phyloP scores from a whole-genome alignment of 306 rosid genomes.

The Cucurbita ficifolia region DNA sequence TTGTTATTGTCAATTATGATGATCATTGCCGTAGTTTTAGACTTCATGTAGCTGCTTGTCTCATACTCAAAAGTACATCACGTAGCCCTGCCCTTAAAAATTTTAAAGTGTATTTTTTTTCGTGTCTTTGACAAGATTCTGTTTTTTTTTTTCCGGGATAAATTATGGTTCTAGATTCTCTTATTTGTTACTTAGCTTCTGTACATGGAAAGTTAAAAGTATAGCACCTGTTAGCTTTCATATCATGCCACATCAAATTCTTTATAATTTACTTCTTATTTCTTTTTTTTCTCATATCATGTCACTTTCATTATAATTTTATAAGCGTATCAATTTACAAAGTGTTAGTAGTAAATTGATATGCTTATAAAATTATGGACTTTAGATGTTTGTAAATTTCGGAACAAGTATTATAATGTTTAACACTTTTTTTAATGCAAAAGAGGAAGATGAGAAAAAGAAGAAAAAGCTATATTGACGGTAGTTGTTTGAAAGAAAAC shows the following conservation, averaged over 20 bases:
- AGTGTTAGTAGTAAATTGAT: not conserved
- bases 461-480: not conserved
- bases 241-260: not conserved
- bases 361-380: not conserved
- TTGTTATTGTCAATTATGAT: not conserved
- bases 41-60: not conserved
- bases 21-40: not conserved
- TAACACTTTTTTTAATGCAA: not conserved
- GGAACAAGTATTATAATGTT: not conserved
- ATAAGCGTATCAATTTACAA: too few species aligned
- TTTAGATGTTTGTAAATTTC: not conserved
- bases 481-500: not conserved
- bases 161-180: not conserved
- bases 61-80: not conserved
- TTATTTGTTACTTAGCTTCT: not conserved
- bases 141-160: not conserved
- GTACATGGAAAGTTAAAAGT: not conserved
- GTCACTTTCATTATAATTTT: too few species aligned
- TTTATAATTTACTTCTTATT: not conserved
- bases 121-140: not conserved
- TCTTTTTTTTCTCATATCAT: too few species aligned
- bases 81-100: not conserved
- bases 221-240: not conserved
- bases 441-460: not conserved
- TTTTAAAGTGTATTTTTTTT: not conserved